phyloP scores from a whole-genome alignment of 2,329 filamentous ascomycete genomes.

The Curvularia eragrostidis region DNA sequence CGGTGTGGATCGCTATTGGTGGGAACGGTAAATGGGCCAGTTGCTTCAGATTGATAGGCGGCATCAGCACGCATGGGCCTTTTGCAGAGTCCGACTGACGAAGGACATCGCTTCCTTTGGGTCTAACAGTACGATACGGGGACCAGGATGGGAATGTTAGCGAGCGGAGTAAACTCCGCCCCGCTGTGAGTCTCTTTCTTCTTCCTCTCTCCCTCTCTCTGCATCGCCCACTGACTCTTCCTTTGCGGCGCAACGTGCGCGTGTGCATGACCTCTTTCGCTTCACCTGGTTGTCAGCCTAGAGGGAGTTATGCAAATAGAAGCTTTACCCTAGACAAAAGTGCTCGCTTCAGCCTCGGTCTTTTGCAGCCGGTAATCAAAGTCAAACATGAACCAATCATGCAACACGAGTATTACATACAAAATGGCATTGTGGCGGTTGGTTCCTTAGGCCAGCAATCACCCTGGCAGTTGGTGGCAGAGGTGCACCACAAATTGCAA shows the following conservation, averaged over 20 bases:
- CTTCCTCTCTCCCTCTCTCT: neutral
- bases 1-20: neutral
- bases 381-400: neutral
- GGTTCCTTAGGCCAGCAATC: neutral
- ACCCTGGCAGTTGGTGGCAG: neutral
- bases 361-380: neutral
- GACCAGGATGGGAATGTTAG: neutral
- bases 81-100: neutral
- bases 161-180: constrained; percentile 2
- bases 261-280: neutral
- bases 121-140: neutral
- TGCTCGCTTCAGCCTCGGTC: neutral
- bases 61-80: neutral
- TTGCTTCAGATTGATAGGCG: neutral
- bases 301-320: neutral
- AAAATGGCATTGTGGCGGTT: constrained; percentile 1
- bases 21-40: neutral
- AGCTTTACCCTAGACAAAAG: neutral
- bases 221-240: neutral
- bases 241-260: neutral
- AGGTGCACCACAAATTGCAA: neutral
- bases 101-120: neutral
- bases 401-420: neutral
- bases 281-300: neutral
- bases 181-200: neutral